Conservation (phyloP, 1,284 basidiomycete species). For the Schizopora paradoxa region DNA sequence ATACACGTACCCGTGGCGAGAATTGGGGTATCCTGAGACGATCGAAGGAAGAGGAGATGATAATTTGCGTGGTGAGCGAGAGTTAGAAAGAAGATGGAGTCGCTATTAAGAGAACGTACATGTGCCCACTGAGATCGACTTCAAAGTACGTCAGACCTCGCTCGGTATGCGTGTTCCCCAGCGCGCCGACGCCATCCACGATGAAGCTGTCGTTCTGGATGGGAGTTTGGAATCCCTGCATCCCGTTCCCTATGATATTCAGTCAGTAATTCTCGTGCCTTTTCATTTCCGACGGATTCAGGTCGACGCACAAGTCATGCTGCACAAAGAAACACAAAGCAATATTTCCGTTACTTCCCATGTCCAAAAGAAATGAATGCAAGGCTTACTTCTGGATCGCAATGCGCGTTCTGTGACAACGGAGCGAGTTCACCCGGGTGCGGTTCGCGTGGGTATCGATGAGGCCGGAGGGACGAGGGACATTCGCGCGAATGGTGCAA, state of each 20-base stretch:
- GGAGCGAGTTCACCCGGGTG: too few relatives aligned
- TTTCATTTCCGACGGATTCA: neutral
- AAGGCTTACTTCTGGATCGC: conserved; percentile 26
- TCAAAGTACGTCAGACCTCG: conserved; percentile 63
- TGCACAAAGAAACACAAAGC: conserved; percentile 23
- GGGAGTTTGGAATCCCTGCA: conserved; percentile 68
- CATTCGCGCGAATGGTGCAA: too few relatives aligned
- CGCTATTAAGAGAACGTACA: conserved; percentile 37
- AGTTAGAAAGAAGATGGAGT: neutral
- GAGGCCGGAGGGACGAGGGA: too few relatives aligned
- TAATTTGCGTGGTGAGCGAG: neutral
- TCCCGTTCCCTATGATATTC: conserved; percentile 48
- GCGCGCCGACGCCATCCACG: conserved; percentile 60
- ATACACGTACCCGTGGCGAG: conserved; percentile 50
- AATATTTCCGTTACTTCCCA: neutral
- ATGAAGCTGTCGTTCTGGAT: conserved; percentile 61
- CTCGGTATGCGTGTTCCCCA: conserved; percentile 60
- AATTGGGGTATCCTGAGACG: conserved; percentile 56
- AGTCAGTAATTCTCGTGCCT: conserved; percentile 30
- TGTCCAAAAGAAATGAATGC: neutral
- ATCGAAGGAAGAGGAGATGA: neutral
- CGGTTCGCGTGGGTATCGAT: too few relatives aligned
- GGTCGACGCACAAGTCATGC: conserved; percentile 59
- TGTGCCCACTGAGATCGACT: conserved; percentile 63
- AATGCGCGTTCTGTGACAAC: conserved; percentile 18